Conservation (phyloP, 345 rosid genomes). For the Kernera saxatilis region DNA sequence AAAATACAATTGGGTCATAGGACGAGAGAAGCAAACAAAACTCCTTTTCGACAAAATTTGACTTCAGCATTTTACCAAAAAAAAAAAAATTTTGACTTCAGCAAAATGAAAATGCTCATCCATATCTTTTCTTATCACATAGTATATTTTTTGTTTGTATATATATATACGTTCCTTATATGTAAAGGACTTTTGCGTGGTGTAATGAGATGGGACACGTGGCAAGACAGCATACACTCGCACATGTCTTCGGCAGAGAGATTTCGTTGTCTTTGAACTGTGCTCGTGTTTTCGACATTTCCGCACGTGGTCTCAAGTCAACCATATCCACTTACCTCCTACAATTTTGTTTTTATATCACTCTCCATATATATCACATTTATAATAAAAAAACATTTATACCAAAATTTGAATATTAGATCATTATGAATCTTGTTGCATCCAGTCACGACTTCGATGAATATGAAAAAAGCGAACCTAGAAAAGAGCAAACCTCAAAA, state of each 20-base stretch:
- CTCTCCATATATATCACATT: not conserved
- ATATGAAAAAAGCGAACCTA: not conserved
- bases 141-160: too few species aligned
- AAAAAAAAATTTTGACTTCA: not conserved
- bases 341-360: not conserved
- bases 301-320: slow-evolving; percentile 32
- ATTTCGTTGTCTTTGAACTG: slow-evolving; percentile 31
- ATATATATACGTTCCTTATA: not conserved
- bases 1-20: not conserved
- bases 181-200: not conserved
- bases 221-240: slow-evolving; percentile 25
- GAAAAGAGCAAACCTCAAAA: not conserved
- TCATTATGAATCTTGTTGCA: not conserved
- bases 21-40: slow-evolving; percentile 9
- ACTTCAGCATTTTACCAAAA: too few species aligned
- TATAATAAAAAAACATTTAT: too few species aligned
- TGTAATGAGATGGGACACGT: slow-evolving; percentile 20
- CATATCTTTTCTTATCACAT: not conserved
- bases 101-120: not conserved
- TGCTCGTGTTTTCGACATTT: slow-evolving; percentile 20
- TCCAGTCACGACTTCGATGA: not conserved
- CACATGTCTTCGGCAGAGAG: slow-evolving; percentile 27
- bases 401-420: not conserved
- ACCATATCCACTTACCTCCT: slow-evolving; percentile 16
- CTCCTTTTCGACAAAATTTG: not conserved